Percentiles rank a stretch among this genome's conserved stretches.
phyloP scores from a whole-genome alignment of 352 stramenopile species.

The Globisporangium camurandrum region DNA sequence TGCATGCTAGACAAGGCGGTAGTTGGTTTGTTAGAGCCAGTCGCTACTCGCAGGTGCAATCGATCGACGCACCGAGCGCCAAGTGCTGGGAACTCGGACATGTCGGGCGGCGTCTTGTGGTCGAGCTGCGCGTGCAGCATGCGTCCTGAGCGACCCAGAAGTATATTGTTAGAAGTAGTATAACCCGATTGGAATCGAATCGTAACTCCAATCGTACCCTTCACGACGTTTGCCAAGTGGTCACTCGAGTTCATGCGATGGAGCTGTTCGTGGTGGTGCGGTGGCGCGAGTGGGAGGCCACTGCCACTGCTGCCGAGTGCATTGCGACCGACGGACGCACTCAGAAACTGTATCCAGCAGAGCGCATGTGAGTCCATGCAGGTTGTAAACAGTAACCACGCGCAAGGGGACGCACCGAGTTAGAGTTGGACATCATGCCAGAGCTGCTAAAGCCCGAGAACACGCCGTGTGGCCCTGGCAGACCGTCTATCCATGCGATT shows the following conservation, averaged over 20 bases:
- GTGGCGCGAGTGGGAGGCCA: conserved; percentile 22
- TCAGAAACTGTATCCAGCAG: conserved; percentile 41
- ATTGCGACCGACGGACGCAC: conserved; percentile 23
- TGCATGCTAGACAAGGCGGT: conserved; percentile 33
- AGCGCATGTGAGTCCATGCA: background rate
- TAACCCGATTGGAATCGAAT: no score
- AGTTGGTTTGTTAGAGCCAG: background rate
- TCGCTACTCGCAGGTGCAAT: no score
- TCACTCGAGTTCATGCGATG: conserved; percentile 53
- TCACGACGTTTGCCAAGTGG: conserved; percentile 21
- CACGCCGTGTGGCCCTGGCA: conserved; percentile 13
- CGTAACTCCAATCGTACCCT: no score
- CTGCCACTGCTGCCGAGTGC: conserved; percentile 15
- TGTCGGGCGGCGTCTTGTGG: conserved; percentile 72
- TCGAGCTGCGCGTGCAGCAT: conserved; percentile 42
- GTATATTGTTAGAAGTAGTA: no score
- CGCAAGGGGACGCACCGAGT: conserved; percentile 24
- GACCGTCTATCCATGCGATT: conserved; percentile 1
- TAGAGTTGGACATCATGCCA: conserved; percentile 28
- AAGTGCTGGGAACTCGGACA: conserved; percentile 79
- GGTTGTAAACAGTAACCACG: background rate
- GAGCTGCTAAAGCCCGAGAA: conserved; percentile 40
- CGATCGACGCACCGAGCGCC: conserved; percentile 38
- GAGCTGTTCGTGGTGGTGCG: no score
- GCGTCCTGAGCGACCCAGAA: conserved; percentile 23